Evolutionary conservation across 805 yeast genomes (phyloP).

Genomic region (Suhomyces vadensis): DNA sequence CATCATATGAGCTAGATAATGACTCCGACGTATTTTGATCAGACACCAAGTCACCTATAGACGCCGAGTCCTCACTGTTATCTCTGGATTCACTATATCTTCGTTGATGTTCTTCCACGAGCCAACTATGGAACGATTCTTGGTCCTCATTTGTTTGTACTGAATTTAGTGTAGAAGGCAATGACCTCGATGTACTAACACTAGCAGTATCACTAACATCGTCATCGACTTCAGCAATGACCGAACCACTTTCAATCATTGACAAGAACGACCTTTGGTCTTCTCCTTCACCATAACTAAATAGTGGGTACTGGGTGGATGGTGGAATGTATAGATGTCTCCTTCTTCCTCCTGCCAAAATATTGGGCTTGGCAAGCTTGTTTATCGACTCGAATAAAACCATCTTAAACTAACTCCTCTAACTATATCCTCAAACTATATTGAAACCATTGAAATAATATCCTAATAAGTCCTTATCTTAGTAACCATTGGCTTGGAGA

Average conservation of each 20-base stretch:
- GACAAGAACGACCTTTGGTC: conserved; percentile 48
- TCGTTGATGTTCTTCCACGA: conserved; percentile 44
- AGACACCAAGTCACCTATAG: conserved; percentile 6
- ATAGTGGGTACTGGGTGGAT: conserved; percentile 43
- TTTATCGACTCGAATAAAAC: conserved; percentile 43
- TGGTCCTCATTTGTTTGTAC: conserved; percentile 37
- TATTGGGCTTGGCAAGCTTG: conserved; percentile 41
- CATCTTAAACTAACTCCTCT: conserved; percentile 23
- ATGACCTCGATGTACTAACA: conserved; percentile 40
- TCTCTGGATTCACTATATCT: conserved; percentile 25
- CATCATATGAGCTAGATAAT: conserved; percentile 14
- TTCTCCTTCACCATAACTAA: conserved; percentile 44
- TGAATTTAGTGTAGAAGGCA: conserved; percentile 42
- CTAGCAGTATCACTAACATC: conserved; percentile 41
- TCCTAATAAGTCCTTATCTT: neutral
- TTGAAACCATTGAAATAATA: neutral
- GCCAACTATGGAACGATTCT: conserved; percentile 45
- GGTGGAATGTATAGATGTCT: conserved; percentile 46
- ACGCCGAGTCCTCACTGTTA: conserved; percentile 6
- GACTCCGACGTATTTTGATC: conserved; percentile 7
- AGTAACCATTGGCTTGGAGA: neutral
- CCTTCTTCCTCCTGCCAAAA: conserved; percentile 36
- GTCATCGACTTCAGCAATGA: conserved; percentile 25
- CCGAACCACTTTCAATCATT: conserved; percentile 37
- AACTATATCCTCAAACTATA: neutral